Conservation (phyloP, 1,284 basidiomycete genomes). For the Sparassis latifolia region DNA sequence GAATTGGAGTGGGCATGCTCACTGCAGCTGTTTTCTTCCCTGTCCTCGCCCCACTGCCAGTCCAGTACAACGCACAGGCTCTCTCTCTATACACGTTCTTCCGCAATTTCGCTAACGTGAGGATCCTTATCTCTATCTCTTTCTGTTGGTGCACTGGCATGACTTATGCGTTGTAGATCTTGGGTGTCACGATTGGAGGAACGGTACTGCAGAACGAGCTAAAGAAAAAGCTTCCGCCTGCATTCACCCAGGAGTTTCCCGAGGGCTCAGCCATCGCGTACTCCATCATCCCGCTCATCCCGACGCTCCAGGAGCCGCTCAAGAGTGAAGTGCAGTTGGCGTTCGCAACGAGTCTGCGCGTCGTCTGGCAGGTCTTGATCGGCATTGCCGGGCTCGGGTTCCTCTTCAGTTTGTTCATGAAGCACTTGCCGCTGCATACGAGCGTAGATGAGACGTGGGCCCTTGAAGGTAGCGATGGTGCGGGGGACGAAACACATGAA, state of each 20-base stretch:
- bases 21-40: constrained; percentile 22
- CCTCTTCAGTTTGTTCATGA: constrained; percentile 22
- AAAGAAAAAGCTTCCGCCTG: constrained; percentile 14
- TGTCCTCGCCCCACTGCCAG: constrained; percentile 26
- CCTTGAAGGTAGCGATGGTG: not conserved
- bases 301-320: constrained; percentile 12
- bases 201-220: constrained; percentile 27
- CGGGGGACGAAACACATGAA: too few relatives aligned
- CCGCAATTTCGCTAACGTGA: constrained; percentile 27
- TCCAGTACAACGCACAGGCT: constrained; percentile 23
- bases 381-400: constrained; percentile 17
- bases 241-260: constrained; percentile 19
- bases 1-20: constrained; percentile 25
- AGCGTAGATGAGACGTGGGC: constrained; percentile 24
- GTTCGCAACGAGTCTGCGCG: constrained; percentile 23
- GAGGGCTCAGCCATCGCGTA: constrained; percentile 22
- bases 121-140: not conserved
- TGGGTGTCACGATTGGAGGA: constrained; percentile 26
- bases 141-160: not conserved
- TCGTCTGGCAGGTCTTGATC: constrained; percentile 21
- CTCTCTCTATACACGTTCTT: constrained; percentile 31
- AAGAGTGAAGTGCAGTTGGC: constrained; percentile 19
- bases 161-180: constrained; percentile 15
- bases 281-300: constrained; percentile 23
- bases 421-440: constrained; percentile 25